phyloP scores from a whole-genome alignment of 768 basidiomycete genomes.

The Mycena olivaceomarginata region DNA sequence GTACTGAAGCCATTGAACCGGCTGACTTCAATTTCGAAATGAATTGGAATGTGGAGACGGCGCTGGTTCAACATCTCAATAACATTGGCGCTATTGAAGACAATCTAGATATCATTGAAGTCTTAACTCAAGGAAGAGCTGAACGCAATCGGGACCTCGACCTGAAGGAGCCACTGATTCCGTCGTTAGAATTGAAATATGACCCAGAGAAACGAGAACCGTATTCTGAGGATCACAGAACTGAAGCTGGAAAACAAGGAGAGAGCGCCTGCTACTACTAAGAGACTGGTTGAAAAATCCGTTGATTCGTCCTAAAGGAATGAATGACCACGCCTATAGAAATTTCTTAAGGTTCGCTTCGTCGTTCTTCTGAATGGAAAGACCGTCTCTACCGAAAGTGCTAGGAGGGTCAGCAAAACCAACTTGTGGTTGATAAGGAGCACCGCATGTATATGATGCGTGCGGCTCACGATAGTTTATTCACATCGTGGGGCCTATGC shows the following conservation, averaged over 20 bases:
- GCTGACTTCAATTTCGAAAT: background rate
- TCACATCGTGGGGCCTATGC: conserved; percentile 40
- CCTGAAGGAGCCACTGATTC: conserved; percentile 46
- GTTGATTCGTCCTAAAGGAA: conserved; percentile 32
- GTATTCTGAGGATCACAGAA: conserved; percentile 29
- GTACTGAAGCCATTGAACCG: background rate
- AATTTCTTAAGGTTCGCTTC: conserved; percentile 49
- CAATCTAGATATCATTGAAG: background rate
- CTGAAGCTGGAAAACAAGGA: conserved; percentile 33
- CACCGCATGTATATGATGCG: conserved; percentile 25
- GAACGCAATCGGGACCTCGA: background rate
- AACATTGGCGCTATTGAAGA: background rate
- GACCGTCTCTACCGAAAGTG: conserved; percentile 44
- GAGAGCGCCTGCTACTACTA: conserved; percentile 36
- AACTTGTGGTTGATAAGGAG: conserved; percentile 26
- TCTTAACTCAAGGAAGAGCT: background rate
- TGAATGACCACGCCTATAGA: conserved; percentile 8
- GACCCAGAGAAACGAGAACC: conserved; percentile 38
- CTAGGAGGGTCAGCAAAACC: background rate
- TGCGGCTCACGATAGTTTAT: conserved; percentile 41
- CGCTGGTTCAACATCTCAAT: no score
- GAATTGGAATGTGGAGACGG: background rate
- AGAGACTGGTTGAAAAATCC: conserved; percentile 48
- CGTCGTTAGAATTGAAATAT: conserved; percentile 47
- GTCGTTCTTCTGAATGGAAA: conserved; percentile 44